phyloP scores from a whole-genome alignment of 2,329 filamentous ascomycete genomes.

The Scytalidium sp. region DNA sequence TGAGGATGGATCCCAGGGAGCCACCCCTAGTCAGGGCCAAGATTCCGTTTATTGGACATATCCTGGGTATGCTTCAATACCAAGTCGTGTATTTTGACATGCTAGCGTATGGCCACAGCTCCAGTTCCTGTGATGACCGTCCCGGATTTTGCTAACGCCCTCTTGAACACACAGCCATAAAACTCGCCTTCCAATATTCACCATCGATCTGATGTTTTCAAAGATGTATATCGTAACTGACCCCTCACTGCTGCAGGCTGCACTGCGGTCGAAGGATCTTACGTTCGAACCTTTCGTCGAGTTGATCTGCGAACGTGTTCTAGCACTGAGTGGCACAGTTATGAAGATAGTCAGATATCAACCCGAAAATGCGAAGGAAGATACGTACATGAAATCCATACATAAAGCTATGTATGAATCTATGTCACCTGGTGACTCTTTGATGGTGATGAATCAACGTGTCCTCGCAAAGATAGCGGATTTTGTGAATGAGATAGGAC shows the following conservation, averaged over 20 bases:
- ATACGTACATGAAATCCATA: conserved; percentile 30
- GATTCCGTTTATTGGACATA: conserved; percentile 44
- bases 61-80: conserved; percentile 37
- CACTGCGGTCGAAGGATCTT: conserved; percentile 37
- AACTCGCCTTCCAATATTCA: conserved; percentile 32
- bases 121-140: background rate
- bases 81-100: conserved; percentile 33
- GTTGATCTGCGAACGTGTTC: conserved; percentile 34
- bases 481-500: conserved; percentile 23
- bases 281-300: conserved; percentile 39
- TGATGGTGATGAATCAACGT: conserved; percentile 32
- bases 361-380: conserved; percentile 25
- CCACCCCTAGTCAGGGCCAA: conserved; percentile 37
- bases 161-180: conserved; percentile 18
- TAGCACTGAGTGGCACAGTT: conserved; percentile 31
- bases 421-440: conserved; percentile 31
- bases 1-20: conserved; percentile 32
- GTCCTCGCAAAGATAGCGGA: conserved; percentile 32
- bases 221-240: conserved; percentile 43
- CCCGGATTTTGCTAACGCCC: background rate
- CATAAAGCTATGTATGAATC: conserved; percentile 32
- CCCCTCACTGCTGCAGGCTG: conserved; percentile 34
- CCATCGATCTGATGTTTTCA: conserved; percentile 40
- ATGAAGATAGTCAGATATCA: conserved; percentile 26
- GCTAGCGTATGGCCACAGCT: conserved; percentile 32